phyloP scores from a whole-genome alignment of 371 early-diverging fungal species.

The Saksenaea vasiformis region DNA sequence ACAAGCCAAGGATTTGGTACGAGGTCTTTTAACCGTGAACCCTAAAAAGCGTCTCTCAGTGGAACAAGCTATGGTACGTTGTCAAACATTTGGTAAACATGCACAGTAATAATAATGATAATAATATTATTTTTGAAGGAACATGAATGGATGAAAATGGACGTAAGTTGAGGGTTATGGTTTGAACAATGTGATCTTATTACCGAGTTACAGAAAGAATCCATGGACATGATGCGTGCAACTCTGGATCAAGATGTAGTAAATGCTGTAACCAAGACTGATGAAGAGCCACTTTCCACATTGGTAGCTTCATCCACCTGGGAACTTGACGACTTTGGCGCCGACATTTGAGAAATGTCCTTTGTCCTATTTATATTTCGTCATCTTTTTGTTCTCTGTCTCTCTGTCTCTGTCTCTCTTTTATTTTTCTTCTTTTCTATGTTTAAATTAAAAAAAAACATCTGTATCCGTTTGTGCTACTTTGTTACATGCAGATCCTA shows the following conservation, averaged over 20 bases:
- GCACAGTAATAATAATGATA: background rate
- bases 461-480: background rate
- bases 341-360: background rate
- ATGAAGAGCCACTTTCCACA: background rate
- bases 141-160: constrained; percentile 10
- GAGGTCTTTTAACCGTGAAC: constrained; percentile 55
- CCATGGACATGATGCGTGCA: background rate
- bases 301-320: background rate
- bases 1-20: constrained; percentile 63
- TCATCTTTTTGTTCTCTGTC: background rate
- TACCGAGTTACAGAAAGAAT: background rate
- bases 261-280: background rate
- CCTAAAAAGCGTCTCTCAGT: constrained; percentile 46
- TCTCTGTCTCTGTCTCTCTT: background rate
- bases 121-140: background rate
- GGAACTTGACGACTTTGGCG: background rate
- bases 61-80: constrained; percentile 39
- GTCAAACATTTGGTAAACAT: background rate
- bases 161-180: background rate
- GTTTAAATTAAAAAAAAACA: background rate
- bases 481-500: too few species aligned
- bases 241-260: background rate
- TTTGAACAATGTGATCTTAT: background rate
- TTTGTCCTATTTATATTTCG: background rate
- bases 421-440: background rate